phyloP scores from a whole-genome alignment of 441 rosid species.

The Croton setiger region DNA sequence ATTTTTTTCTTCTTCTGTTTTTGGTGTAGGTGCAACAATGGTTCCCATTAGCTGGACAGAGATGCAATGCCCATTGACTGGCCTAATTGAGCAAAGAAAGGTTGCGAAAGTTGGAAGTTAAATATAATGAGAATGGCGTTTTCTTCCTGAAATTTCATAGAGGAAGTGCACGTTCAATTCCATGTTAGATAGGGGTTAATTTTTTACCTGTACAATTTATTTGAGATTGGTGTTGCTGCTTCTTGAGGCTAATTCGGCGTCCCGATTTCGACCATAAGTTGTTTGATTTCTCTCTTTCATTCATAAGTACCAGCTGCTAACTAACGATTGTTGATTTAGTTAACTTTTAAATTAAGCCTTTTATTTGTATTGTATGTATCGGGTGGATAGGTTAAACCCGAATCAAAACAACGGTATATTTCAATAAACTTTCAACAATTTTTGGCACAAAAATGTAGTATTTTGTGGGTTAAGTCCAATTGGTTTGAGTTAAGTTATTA shows the following conservation, averaged over 20 bases:
- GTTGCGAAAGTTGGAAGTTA: slow-evolving; percentile 72
- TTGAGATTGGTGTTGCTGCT: background rate
- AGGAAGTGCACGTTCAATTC: background rate
- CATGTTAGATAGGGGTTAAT: background rate
- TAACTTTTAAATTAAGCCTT: background rate
- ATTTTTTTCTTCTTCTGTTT: slow-evolving; percentile 9
- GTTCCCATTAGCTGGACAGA: slow-evolving; percentile 93
- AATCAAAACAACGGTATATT: no score
- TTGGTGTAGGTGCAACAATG: slow-evolving; percentile 70
- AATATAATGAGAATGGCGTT: slow-evolving; percentile 1
- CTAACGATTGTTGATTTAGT: background rate
- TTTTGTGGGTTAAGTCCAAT: no score
- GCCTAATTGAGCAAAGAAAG: slow-evolving; percentile 82
- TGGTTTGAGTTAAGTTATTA: no score
- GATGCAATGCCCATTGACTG: slow-evolving; percentile 87
- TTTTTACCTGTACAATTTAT: background rate
- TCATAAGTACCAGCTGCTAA: background rate
- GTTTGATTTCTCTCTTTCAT: background rate
- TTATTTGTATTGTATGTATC: no score
- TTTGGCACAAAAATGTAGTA: no score
- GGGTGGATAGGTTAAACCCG: no score
- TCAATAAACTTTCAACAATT: no score
- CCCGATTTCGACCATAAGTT: background rate
- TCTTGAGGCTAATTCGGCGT: background rate
- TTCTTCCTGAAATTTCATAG: background rate